Conservation (phyloP, 2,329 filamentous ascomycete species). For the Aspergillus tubingensis region DNA sequence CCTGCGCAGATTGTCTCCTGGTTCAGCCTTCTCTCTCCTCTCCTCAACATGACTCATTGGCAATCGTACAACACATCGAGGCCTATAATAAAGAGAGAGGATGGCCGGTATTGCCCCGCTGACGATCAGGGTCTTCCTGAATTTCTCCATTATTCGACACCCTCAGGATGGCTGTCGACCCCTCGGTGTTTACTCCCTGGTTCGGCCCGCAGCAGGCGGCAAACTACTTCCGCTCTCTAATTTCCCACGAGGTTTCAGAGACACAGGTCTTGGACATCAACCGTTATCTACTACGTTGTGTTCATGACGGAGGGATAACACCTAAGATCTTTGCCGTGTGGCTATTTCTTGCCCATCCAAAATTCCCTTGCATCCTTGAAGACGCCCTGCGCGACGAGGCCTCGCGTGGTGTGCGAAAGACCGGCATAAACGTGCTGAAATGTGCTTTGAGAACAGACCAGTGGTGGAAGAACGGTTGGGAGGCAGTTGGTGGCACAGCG, state of each 20-base stretch:
- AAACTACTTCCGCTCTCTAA: background rate
- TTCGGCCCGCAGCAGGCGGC: conserved; percentile 3
- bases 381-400: background rate
- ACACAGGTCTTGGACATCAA: background rate
- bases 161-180: background rate
- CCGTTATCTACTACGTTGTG: background rate
- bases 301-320: background rate
- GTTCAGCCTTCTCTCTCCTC: no score
- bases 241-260: background rate
- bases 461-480: background rate
- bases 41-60: no score
- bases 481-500: background rate
- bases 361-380: background rate
- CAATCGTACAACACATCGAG: no score
- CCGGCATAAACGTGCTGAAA: background rate
- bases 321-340: background rate
- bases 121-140: no score
- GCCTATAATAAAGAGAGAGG: no score
- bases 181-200: background rate
- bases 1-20: no score
- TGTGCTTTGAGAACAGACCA: background rate
- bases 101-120: no score
- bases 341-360: background rate
- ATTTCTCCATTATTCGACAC: no score
- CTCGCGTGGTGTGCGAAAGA: background rate